Conservation (phyloP, 192 early-diverging fungal species). For the Geosiphon pyriformis region DNA sequence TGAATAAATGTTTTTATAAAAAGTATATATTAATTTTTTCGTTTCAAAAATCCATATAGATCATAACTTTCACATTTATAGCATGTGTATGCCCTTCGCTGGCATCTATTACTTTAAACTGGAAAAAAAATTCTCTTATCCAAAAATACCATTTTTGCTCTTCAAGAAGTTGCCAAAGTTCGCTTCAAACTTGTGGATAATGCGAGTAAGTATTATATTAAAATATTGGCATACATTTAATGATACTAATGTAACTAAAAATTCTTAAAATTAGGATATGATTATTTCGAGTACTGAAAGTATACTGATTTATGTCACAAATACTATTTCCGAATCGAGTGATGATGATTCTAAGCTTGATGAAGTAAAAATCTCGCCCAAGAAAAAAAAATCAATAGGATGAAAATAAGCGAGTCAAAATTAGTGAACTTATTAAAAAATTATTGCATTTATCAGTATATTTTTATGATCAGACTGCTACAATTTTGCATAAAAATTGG, state of each 20-base stretch:
- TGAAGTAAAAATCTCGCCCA: slow-evolving; percentile 12
- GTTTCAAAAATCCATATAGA: slow-evolving; percentile 10
- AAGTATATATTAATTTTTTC: background rate
- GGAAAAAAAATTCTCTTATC: slow-evolving; percentile 6
- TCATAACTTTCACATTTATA: slow-evolving; percentile 3
- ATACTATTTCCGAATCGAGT: slow-evolving; percentile 12
- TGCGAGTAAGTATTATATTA: slow-evolving; percentile 16
- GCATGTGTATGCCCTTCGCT: slow-evolving; percentile 12
- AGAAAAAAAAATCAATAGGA: slow-evolving; percentile 4
- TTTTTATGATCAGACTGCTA: too few species aligned
- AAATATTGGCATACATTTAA: slow-evolving; percentile 11
- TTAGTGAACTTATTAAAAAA: too few species aligned
- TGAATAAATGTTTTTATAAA: too few species aligned
- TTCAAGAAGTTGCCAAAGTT: slow-evolving; percentile 11
- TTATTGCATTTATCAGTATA: too few species aligned
- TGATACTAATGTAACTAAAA: background rate
- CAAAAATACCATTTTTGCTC: background rate
- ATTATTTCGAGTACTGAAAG: slow-evolving; percentile 15
- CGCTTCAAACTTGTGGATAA: slow-evolving; percentile 12
- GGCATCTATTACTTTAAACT: slow-evolving; percentile 15
- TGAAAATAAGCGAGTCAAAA: too few species aligned
- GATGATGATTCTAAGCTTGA: slow-evolving; percentile 19
- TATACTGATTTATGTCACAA: slow-evolving; percentile 10
- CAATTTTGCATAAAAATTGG: too few species aligned
- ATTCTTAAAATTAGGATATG: slow-evolving; percentile 19